These are phyloP conservation scores for Pseudotsuga menziesii DNA, from an alignment of 75 land plant species.

Conservation along the genomic window DNA sequence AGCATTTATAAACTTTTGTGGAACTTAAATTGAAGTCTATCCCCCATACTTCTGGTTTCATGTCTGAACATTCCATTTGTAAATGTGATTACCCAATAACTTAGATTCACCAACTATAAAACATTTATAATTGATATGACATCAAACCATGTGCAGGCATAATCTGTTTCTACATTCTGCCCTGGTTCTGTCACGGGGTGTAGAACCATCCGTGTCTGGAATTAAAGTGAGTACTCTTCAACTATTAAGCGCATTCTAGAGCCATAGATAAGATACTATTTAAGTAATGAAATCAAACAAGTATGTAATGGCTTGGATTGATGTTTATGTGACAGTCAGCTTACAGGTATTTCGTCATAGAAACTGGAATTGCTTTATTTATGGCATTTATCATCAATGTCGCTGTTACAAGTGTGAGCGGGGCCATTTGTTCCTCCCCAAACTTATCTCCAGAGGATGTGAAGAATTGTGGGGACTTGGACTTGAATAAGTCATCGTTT, in stretches of 20 bases:
- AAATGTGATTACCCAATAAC: no score
- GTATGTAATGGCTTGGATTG: no score
- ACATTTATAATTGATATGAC: no score
- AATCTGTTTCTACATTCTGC: constrained; percentile 93
- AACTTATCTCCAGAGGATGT: constrained; percentile 38
- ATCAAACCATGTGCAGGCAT: constrained; percentile 43
- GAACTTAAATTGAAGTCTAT: no score
- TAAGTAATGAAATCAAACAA: no score
- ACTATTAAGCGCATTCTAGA: constrained; percentile 1
- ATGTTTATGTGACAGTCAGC: constrained; percentile 47
- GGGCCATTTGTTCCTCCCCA: constrained; percentile 62
- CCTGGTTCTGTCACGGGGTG: constrained; percentile 74
- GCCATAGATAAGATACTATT: constrained; percentile 40
- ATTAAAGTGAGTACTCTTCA: constrained; percentile 47
- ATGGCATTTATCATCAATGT: constrained; percentile 81
- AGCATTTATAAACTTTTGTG: no score
- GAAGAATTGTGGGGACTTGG: constrained; percentile 53
- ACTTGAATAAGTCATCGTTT: constrained; percentile 81
- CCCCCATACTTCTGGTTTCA: no score
- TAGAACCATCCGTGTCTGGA: constrained; percentile 56
- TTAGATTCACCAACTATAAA: no score
- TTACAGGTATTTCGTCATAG: constrained; percentile 63
- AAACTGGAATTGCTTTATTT: constrained; percentile 64
- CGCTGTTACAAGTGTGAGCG: constrained; percentile 72
- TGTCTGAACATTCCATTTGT: no score